Conservation (phyloP, 257 asterid species). For the Nicotiana tabacum region DNA sequence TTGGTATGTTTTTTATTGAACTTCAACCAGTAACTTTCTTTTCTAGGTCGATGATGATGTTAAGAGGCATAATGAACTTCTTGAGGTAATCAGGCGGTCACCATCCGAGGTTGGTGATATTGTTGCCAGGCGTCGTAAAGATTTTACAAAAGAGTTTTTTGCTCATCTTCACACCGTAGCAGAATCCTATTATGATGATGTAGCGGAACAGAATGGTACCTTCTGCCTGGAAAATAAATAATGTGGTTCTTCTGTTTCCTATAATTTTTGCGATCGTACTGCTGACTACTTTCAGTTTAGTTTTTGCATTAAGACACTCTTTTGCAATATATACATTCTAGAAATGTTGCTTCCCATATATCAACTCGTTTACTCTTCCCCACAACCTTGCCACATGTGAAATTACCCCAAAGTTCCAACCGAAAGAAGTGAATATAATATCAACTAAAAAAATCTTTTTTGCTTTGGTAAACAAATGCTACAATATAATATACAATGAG, state of each 20-base stretch:
- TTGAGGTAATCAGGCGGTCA: slow-evolving; percentile 51
- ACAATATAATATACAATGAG: background rate
- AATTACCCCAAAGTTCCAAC: background rate
- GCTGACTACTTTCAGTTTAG: background rate
- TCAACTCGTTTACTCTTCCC: background rate
- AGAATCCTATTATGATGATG: slow-evolving; percentile 68
- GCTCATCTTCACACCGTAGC: slow-evolving; percentile 75
- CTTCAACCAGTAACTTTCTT: slow-evolving; percentile 14
- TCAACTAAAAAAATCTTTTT: background rate
- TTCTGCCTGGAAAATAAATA: background rate
- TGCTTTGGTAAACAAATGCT: background rate
- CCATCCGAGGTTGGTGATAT: slow-evolving; percentile 65
- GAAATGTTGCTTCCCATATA: background rate
- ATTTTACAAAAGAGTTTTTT: slow-evolving; percentile 90
- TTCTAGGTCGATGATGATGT: slow-evolving; percentile 75
- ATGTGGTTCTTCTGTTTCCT: background rate
- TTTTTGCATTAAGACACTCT: background rate
- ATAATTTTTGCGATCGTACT: background rate
- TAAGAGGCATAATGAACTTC: slow-evolving; percentile 80
- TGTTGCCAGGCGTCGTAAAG: slow-evolving; percentile 84
- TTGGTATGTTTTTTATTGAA: background rate
- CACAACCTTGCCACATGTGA: background rate
- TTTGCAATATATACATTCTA: background rate
- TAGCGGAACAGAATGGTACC: slow-evolving; percentile 73
- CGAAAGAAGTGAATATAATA: background rate